phyloP scores from a whole-genome alignment of 352 stramenopile species.

The Globisporangium radiosum region DNA sequence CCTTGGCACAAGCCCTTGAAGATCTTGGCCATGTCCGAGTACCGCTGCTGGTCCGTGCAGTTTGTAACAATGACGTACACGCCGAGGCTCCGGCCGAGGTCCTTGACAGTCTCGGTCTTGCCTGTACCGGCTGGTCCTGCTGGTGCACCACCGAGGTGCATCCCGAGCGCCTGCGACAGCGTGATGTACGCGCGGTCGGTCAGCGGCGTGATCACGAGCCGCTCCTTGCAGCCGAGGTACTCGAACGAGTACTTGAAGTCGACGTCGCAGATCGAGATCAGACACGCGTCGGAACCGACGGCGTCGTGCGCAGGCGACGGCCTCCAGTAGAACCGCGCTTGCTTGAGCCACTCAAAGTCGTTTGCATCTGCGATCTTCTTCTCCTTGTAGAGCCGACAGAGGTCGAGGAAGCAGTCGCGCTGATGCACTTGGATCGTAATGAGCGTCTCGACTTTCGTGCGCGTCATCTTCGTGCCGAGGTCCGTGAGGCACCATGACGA shows the following conservation, averaged over 20 bases:
- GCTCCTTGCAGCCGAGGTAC: slow-evolving; percentile 90
- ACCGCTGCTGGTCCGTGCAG: slow-evolving; percentile 88
- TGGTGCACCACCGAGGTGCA: slow-evolving; percentile 85
- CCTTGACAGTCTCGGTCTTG: slow-evolving; percentile 91
- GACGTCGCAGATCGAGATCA: slow-evolving; percentile 93
- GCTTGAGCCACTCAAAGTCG: slow-evolving; percentile 83
- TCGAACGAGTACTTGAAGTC: slow-evolving; percentile 92
- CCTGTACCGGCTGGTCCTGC: slow-evolving; percentile 85
- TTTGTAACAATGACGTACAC: slow-evolving; percentile 92
- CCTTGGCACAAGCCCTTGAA: slow-evolving; percentile 90
- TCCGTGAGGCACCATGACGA: slow-evolving; percentile 89
- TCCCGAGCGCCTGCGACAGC: slow-evolving; percentile 82
- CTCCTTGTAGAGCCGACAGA: slow-evolving; percentile 69
- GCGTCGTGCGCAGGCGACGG: slow-evolving; percentile 68
- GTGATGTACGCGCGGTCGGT: slow-evolving; percentile 91
- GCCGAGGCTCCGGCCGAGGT: slow-evolving; percentile 86
- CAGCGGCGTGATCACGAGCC: slow-evolving; percentile 86
- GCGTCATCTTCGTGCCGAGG: slow-evolving; percentile 86
- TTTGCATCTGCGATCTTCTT: slow-evolving; percentile 70
- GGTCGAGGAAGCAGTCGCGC: slow-evolving; percentile 69
- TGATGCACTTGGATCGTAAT: slow-evolving; percentile 93
- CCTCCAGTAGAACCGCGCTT: slow-evolving; percentile 74
- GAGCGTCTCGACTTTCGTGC: slow-evolving; percentile 91
- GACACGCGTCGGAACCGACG: slow-evolving; percentile 84
- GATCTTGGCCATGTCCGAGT: slow-evolving; percentile 92